A percentile compares a stretch with the other conserved stretches of the same genome.
Conservation (phyloP, 2,329 filamentous ascomycete species). For the Venturia nashicola region DNA sequence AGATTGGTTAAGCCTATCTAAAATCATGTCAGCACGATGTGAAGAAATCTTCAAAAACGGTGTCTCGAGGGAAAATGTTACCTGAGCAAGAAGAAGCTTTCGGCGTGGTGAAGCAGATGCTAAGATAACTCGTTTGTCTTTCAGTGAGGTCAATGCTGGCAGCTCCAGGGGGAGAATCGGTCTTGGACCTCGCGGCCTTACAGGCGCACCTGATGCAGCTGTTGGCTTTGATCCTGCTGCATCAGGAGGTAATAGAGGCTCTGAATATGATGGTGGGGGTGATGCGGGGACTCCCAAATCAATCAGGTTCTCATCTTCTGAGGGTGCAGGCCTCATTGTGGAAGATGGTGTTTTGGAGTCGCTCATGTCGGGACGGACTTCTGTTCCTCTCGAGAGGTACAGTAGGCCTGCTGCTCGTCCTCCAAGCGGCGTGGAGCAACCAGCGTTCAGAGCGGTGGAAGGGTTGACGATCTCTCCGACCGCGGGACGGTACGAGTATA, state of each 20-base stretch:
- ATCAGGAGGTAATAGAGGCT: conserved; percentile 8
- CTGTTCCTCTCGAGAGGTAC: not conserved
- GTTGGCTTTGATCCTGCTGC: conserved; percentile 14
- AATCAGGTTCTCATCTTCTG: not conserved
- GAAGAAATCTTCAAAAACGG: not conserved
- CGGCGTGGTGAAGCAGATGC: conserved; percentile 82
- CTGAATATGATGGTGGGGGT: conserved; percentile 32
- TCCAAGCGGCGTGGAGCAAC: not conserved
- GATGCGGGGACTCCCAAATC: conserved; percentile 14
- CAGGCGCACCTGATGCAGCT: conserved; percentile 13
- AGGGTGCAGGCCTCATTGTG: not conserved
- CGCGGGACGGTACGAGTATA: not conserved
- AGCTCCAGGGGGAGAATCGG: conserved; percentile 60
- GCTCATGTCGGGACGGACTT: not conserved
- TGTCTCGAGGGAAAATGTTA: conserved; percentile 21
- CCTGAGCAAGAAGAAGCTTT: conserved; percentile 65
- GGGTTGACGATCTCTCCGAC: not conserved
- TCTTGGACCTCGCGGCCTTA: conserved; percentile 30
- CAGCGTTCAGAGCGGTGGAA: not conserved
- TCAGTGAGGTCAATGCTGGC: conserved; percentile 65
- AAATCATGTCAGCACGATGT: not conserved
- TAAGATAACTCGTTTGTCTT: conserved; percentile 71
- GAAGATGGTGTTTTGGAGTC: not conserved
- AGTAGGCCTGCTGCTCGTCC: not conserved
- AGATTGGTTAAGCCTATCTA: conserved; percentile 70